Base-by-base conservation (phyloP, 306 rosid genomes). In the Myrica gale region DNA sequence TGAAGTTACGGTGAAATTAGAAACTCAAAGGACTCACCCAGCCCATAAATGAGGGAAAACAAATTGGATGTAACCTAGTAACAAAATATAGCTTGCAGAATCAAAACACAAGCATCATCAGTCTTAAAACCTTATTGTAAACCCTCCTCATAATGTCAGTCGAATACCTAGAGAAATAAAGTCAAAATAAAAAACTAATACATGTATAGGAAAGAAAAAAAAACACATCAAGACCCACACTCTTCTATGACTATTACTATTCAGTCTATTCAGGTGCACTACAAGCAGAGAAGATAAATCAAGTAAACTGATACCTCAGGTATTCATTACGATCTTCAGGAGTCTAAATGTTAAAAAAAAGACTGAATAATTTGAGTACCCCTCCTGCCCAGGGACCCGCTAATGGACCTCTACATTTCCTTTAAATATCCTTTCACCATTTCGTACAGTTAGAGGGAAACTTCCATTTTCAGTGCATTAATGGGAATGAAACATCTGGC, bases 41-140 rank as follows among this genome's bases (percentile, higher is more conserved):
- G 71, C 79, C 99, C 97, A 73, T 90, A 92, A 0, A 16, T 4
- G 60, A 95, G 87, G 1, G 99, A 90, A 80, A 95, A 95, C 83
- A 89, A 53, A 78, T 92, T 92, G 71, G 97, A 86, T 15, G 99
- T 95, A 50, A 95, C 3, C 97, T 96, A 95, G 87, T 92, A 95
- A 83, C 97, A 92, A 84, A 92, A 95, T 84, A 95, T 75, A 69
- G 97, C 97, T 96, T 95, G 99, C 96, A 84, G 42, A 74, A 32
- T 72, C 50, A 71, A 44, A 65, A 46, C 74, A 63, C 81, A 63
- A 19, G 74, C 16, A 73, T 26, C 74, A 68, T 77, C 73, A 61
- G 65, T 6, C 37, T 32, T 32, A 2, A 32, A 32, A 32, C 37
- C 37, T 32, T 32, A 32, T 5, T 12, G 11, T 41, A 47, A 32